phyloP scores from a whole-genome alignment of 306 rosid species.

The Pterocarpus santalinus region DNA sequence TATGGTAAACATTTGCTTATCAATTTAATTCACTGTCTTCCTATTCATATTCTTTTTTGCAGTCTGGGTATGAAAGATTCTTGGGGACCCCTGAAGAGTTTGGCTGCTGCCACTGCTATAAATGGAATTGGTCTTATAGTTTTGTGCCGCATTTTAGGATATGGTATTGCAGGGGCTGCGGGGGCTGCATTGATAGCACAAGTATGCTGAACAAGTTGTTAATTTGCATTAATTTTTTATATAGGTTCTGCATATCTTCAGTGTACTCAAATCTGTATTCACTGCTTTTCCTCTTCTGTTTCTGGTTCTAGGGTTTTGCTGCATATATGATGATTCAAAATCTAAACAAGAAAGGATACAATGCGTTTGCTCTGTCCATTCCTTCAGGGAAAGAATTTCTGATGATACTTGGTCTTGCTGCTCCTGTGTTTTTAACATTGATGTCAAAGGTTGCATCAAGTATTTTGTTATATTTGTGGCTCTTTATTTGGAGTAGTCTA shows the following conservation, averaged over 20 bases:
- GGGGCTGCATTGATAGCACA: conserved; percentile 45
- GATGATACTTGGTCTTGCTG: conserved; percentile 70
- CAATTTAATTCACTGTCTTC: conserved; percentile 14
- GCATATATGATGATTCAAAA: conserved; percentile 84
- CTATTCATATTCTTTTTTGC: conserved; percentile 10
- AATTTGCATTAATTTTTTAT: conserved; percentile 28
- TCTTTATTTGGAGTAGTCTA: conserved; percentile 25
- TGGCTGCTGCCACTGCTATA: conserved; percentile 59
- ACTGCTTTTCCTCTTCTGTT: conserved; percentile 23
- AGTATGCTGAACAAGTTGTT: conserved; percentile 46
- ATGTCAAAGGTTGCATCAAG: conserved; percentile 77
- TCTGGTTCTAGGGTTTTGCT: conserved; percentile 75
- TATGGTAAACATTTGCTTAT: conserved; percentile 26
- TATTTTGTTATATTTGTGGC: conserved; percentile 26
- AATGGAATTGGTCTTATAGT: conserved; percentile 54
- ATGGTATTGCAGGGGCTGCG: conserved; percentile 48
- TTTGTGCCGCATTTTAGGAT: conserved; percentile 45
- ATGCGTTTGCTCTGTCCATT: conserved; percentile 68
- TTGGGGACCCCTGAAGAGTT: conserved; percentile 65
- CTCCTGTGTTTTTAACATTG: conserved; percentile 81
- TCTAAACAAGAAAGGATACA: conserved; percentile 80
- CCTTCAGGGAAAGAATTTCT: conserved; percentile 76
- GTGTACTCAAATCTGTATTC: conserved; percentile 30
- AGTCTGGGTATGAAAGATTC: conserved; percentile 72
- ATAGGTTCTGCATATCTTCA: conserved; percentile 29